Conservation (phyloP, 2,329 filamentous ascomycete genomes). For the Colletotrichum sp. region DNA sequence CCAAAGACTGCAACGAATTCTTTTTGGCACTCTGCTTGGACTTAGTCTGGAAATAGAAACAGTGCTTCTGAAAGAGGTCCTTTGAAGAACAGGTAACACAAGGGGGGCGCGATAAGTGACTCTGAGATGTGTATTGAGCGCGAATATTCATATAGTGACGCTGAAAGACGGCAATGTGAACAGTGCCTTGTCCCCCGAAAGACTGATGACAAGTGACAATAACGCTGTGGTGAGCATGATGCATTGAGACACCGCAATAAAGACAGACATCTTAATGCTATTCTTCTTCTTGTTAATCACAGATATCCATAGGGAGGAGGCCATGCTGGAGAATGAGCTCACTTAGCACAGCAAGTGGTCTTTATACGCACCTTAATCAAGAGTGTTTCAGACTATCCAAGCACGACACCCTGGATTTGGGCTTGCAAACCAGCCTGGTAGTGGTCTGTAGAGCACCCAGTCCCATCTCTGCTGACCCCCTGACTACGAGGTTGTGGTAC, state of each 20-base stretch:
- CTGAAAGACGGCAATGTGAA: not conserved
- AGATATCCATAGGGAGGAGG: too few species aligned
- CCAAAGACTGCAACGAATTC: not conserved
- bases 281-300: too few species aligned
- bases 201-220: not conserved
- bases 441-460: too few species aligned
- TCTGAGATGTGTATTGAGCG: not conserved
- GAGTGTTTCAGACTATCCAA: too few species aligned
- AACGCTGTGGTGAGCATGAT: fast-evolving
- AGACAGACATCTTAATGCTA: too few species aligned
- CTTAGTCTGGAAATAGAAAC: not conserved
- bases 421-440: too few species aligned
- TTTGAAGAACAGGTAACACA: not conserved
- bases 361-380: too few species aligned
- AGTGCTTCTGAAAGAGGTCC: not conserved
- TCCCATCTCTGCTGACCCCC: too few species aligned
- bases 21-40: not conserved
- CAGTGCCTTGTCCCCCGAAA: fast-evolving
- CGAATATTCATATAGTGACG: not conserved
- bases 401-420: too few species aligned
- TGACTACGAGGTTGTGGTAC: too few species aligned
- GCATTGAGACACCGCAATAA: not conserved
- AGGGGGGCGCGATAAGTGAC: not conserved
- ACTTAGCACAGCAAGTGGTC: too few species aligned
- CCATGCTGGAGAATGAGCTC: too few species aligned